Conservation (phyloP, 305 asterid species). For the Fraxinus paxiana region DNA sequence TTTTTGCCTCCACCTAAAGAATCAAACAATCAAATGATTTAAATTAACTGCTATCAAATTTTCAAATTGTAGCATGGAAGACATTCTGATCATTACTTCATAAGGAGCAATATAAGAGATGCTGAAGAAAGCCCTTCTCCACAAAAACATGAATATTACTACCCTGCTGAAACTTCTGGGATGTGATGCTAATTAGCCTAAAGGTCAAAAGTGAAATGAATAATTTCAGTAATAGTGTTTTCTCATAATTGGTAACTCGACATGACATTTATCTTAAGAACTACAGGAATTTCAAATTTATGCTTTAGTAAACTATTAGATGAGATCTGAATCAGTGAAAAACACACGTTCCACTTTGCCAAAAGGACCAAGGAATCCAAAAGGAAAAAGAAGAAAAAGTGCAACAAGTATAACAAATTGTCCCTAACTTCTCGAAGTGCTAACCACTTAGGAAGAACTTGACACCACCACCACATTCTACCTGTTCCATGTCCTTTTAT, state of each 20-base stretch:
- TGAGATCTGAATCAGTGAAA: background rate
- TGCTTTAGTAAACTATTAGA: conserved; percentile 5
- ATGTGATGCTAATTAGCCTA: background rate
- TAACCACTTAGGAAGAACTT: background rate
- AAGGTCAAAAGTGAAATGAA: background rate
- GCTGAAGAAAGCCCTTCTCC: background rate
- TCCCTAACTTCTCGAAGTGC: background rate
- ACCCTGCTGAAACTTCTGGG: background rate
- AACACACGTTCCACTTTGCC: background rate
- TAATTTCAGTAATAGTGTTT: background rate
- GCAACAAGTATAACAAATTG: background rate
- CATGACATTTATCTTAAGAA: background rate
- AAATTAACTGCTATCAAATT: background rate
- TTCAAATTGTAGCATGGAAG: background rate
- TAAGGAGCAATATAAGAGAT: background rate
- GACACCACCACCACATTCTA: background rate
- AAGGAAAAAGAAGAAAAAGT: background rate
- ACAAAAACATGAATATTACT: background rate
- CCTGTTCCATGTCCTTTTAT: background rate
- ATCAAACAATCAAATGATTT: background rate
- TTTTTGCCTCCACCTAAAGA: conserved; percentile 78
- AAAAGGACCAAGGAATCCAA: conserved; percentile 5
- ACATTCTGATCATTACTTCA: no score
- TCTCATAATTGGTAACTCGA: background rate
- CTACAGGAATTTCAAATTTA: background rate